Evolutionary conservation across 1,284 basidiomycete species (phyloP).

Genomic region (Fomitopsis pinicola): DNA sequence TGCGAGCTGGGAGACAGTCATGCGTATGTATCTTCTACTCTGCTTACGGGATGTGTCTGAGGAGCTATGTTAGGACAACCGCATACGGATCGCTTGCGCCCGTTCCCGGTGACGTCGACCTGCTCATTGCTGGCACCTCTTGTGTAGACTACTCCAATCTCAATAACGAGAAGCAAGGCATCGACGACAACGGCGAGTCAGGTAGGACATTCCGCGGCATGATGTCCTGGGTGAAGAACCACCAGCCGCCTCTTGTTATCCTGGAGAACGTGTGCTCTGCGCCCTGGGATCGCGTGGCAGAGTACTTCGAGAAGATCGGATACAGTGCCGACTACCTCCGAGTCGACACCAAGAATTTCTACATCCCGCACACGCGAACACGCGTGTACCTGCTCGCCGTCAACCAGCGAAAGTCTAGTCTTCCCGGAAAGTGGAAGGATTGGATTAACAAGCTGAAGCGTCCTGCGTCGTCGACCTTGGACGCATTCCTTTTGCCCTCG

Average conservation of each 20-base stretch:
- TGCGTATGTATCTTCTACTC: constrained; percentile 48
- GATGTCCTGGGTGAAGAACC: constrained; percentile 88
- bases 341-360: constrained; percentile 91
- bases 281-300: constrained; percentile 78
- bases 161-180: constrained; percentile 90
- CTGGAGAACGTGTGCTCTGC: constrained; percentile 93
- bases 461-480: constrained; percentile 85
- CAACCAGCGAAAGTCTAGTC: constrained; percentile 49
- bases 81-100: constrained; percentile 85
- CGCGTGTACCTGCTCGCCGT: constrained; percentile 86
- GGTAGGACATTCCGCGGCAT: constrained; percentile 89
- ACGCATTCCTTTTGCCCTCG: constrained; percentile 86
- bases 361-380: constrained; percentile 92
- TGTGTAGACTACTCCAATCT: constrained; percentile 96
- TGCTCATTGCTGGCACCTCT: constrained; percentile 90
- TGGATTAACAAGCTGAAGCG: constrained; percentile 69
- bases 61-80: constrained; percentile 56
- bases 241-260: constrained; percentile 87
- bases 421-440: constrained; percentile 72
- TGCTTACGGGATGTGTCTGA: not conserved
- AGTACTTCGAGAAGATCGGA: constrained; percentile 71
- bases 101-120: constrained; percentile 89
- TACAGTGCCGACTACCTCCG: constrained; percentile 75
- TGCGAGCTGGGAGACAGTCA: constrained; percentile 80
- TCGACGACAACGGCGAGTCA: constrained; percentile 85